phyloP scores from a whole-genome alignment of 371 early-diverging fungal species.

The Encephalitozoon cuniculi region DNA sequence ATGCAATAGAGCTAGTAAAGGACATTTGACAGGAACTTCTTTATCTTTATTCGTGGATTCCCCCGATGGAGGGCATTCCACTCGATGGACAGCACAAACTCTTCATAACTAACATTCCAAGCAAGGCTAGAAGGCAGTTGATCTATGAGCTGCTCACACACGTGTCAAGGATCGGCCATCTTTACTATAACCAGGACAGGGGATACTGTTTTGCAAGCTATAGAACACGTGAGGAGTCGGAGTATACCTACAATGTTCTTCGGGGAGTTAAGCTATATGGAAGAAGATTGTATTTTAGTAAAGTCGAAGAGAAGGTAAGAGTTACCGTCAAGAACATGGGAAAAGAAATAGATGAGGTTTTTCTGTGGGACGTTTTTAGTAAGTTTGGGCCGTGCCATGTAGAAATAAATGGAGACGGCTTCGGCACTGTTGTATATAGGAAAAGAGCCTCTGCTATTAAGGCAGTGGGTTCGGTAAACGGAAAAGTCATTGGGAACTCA shows the following conservation, averaged over 20 bases:
- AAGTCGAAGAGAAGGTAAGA: neutral
- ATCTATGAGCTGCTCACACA: conserved; percentile 27
- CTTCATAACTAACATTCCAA: conserved; percentile 14
- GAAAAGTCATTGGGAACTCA: neutral
- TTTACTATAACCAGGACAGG: neutral
- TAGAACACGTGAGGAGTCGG: neutral
- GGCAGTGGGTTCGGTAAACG: neutral
- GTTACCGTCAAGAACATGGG: neutral
- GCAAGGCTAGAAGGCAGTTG: neutral
- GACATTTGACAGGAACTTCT: neutral
- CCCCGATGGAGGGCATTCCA: neutral
- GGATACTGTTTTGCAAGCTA: conserved; percentile 21
- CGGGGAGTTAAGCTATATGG: conserved; percentile 9
- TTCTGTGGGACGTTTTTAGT: neutral
- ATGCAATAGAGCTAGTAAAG: conserved; percentile 6
- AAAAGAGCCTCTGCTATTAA: neutral
- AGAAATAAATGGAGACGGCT: neutral
- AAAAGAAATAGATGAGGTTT: neutral
- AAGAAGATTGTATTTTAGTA: neutral
- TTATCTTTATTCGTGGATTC: neutral
- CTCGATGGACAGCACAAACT: neutral
- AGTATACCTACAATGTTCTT: neutral
- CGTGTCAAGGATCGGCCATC: neutral
- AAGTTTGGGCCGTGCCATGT: neutral
- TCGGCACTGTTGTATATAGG: neutral